Evolutionary conservation across 345 rosid genomes (phyloP), one percentile per base, ranked within the genome.

Genomic region (Brassica incana): DNA sequence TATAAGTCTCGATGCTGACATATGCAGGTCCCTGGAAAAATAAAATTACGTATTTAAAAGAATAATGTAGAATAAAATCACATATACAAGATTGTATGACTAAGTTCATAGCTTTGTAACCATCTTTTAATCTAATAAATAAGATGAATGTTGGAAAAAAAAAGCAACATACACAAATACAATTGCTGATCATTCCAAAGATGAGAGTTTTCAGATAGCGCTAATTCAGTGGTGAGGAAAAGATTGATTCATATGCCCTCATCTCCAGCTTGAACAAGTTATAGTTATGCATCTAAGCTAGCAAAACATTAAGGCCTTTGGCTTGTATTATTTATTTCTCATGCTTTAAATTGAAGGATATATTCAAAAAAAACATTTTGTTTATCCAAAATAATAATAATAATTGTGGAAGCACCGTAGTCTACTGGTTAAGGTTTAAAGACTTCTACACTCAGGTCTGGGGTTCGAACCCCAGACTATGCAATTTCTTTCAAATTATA

Each of bases 1-100:
- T 18, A 32, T 29, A 23, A 23, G 59, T 35, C 30, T 48, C 25
- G 67, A 62, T 77, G 75, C 40, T 69, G 80, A 32, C 63, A 32
- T 61, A 56, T 56, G 66, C 66, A 56, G 12, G 40, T n/a, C 14
- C n/a, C 11, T 65, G 3, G 32, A 76, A 29, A 58, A 67, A 38
- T 4, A 56, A 56, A 67, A 38, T 4, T 18, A 56, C 52, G 52
- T 45, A 45, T 45, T 6, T 16, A 32, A 65, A 52, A 7, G 0
- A 50, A 43, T 10, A 27, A 7, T 11, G 72, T 27, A 62, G 16
- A 67, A 43, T 7, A 11, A 20, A 6, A 7, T 43, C 29, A 25
- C 35, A 23, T 20, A 18, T 7, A 16, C 59, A 54, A 54, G 25
- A 23, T 23, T 23, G 25, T 23, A 23, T 23, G 25, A 23, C 25